A percentile compares a stretch with the other conserved stretches of the same genome.
phyloP scores from a whole-genome alignment of 768 basidiomycete species.

The Baorangia bicolor region DNA sequence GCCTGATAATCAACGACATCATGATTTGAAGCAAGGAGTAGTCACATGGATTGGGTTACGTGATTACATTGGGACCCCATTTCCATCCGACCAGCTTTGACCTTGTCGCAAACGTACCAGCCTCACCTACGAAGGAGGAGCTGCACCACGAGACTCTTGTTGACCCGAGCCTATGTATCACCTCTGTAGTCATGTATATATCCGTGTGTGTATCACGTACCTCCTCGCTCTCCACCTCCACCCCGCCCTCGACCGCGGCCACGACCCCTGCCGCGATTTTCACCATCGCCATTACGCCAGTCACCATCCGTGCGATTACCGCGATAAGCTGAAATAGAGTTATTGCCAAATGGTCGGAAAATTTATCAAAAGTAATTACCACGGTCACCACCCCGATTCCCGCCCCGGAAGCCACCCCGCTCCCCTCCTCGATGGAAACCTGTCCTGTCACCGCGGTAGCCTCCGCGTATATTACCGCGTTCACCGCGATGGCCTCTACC shows the following conservation, averaged over 20 bases:
- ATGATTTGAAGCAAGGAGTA: background rate
- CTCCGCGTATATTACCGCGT: slow-evolving; percentile 41
- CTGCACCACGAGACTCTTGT: slow-evolving; percentile 21
- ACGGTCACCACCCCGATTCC: slow-evolving; percentile 32
- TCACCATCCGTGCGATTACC: slow-evolving; percentile 38
- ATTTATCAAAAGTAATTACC: slow-evolving; percentile 10
- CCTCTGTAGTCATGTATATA: background rate
- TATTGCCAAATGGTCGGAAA: background rate
- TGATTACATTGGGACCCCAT: background rate
- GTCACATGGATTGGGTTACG: slow-evolving; percentile 5
- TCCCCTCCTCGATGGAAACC: slow-evolving; percentile 38
- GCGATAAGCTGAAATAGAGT: slow-evolving; percentile 12
- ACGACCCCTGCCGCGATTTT: slow-evolving; percentile 41
- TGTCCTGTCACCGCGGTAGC: slow-evolving; percentile 39
- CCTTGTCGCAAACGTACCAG: background rate
- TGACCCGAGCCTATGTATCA: slow-evolving; percentile 17
- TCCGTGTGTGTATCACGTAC: slow-evolving; percentile 21
- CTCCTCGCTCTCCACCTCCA: slow-evolving; percentile 41
- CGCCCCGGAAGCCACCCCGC: slow-evolving; percentile 36
- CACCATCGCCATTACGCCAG: slow-evolving; percentile 46
- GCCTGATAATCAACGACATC: background rate
- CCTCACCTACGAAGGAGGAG: slow-evolving; percentile 17
- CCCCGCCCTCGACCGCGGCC: slow-evolving; percentile 46
- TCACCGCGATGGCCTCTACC: slow-evolving; percentile 43
- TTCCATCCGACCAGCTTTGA: background rate